Evolutionary conservation across 495 filamentous ascomycete species (phyloP), one percentile per base, ranked within the genome.

Genomic region (Penicillium waksmanii): DNA sequence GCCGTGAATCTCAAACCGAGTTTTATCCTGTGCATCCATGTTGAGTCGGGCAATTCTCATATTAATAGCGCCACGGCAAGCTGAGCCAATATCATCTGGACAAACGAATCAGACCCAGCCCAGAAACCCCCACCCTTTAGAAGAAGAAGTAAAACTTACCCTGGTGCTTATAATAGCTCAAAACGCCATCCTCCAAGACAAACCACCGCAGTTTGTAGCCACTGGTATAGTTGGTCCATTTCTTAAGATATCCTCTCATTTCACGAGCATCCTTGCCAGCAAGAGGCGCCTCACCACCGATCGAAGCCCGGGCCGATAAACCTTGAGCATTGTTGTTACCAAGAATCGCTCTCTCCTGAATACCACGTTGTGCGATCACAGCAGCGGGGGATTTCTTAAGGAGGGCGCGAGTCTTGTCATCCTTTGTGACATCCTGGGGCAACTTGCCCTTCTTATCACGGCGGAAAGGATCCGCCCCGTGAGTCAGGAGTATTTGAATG

Each of bases 111-210:
- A 52, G 25, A 31, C 61, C 44, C 58, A 60, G 25, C 60, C 18
- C 18, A 40, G 7, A 48, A 36, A 36, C 3, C 18, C 12, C 25
- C 3, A 9, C 12, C 25, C 3, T 7, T 15, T 25, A 11, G n/a
- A 23, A 11, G 3, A 34, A 33, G 42, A 46, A 9, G 7, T 48
- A 9, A 44, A 55, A 58, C 72, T 58, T 76, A 87, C 86, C 85
- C 76, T 98, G 95, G 71, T 98, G 92, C 75, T 98, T 98, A 78
- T 98, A 98, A 73, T 98, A 98, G 71, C 95, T 98, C 63, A 98
- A 73, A 17, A 98, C 96, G 15, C 95, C 95, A 68, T 98, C 96
- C 66, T 98, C 95, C 21, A 98, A 82, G 1, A 98, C 96, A 73
- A 98, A 98, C 93, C 94, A 98, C 49, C 95, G 84, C 53, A 98